Conservation (phyloP, 116 monocot species). For the Iris pallida region DNA sequence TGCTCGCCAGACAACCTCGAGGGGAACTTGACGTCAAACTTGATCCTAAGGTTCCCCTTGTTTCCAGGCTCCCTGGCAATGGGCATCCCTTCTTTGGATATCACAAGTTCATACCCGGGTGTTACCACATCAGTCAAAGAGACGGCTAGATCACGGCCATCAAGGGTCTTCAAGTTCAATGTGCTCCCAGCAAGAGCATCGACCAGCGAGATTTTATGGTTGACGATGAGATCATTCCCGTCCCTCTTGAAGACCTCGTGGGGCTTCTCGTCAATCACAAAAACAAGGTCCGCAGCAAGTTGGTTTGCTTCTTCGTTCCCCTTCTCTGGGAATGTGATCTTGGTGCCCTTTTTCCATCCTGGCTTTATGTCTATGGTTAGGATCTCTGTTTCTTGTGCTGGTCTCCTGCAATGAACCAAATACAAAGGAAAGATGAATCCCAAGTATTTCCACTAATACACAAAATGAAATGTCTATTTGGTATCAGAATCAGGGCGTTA, state of each 20-base stretch:
- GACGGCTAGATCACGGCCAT: slow-evolving; percentile 33
- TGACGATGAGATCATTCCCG: slow-evolving; percentile 56
- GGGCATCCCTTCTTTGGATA: slow-evolving; percentile 56
- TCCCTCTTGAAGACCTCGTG: slow-evolving; percentile 53
- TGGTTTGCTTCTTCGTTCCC: slow-evolving; percentile 40
- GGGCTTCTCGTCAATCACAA: slow-evolving; percentile 60
- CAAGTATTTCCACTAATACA: too few relatives aligned
- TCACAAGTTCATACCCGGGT: slow-evolving; percentile 43
- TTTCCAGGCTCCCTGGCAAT: slow-evolving; percentile 37
- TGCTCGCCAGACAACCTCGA: slow-evolving; percentile 34
- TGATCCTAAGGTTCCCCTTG: slow-evolving; percentile 45
- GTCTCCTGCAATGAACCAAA: slow-evolving; percentile 8
- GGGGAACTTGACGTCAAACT: slow-evolving; percentile 55
- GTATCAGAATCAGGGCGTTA: too few relatives aligned
- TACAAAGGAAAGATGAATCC: too few relatives aligned
- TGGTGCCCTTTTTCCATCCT: slow-evolving; percentile 67
- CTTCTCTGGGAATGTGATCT: slow-evolving; percentile 60
- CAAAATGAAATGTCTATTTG: too few relatives aligned
- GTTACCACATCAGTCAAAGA: slow-evolving; percentile 37
- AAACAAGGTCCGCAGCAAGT: slow-evolving; percentile 41
- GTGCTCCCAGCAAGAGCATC: slow-evolving; percentile 47
- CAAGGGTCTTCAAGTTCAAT: slow-evolving; percentile 28
- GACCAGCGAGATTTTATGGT: slow-evolving; percentile 35
- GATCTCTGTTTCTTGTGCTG: slow-evolving; percentile 22
- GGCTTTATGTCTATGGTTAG: slow-evolving; percentile 53